Conservation (phyloP, 2,329 filamentous ascomycete species). For the Ophiocordyceps robertsii region DNA sequence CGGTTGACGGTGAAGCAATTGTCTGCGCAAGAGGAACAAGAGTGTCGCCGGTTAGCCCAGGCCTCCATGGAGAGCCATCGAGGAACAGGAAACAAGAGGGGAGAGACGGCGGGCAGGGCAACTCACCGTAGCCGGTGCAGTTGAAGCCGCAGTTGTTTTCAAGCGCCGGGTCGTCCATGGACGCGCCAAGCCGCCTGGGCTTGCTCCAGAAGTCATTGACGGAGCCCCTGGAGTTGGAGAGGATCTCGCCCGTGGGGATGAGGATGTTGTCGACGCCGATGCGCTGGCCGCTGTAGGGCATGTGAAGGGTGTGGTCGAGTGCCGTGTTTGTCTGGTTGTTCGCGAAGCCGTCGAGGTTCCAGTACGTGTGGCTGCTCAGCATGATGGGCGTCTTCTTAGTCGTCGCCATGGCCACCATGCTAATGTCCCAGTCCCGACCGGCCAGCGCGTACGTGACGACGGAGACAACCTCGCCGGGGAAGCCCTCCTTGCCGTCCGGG, state of each 20-base stretch:
- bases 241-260: conserved; percentile 63
- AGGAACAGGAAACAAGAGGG: neutral
- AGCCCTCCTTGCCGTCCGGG: conserved; percentile 59
- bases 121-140: conserved; percentile 73
- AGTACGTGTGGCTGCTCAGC: conserved; percentile 63
- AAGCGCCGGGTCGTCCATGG: conserved; percentile 48
- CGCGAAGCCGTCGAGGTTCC: conserved; percentile 70
- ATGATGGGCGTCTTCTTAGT: conserved; percentile 73
- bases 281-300: conserved; percentile 61
- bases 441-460: conserved; percentile 61
- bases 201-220: conserved; percentile 74
- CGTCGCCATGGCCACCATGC: conserved; percentile 56
- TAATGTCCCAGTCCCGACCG: conserved; percentile 56
- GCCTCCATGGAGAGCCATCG: too few species aligned
- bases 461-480: conserved; percentile 64
- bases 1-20: conserved; percentile 60
- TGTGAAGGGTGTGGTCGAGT: conserved; percentile 58
- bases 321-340: conserved; percentile 53
- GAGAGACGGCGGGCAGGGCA: too few species aligned
- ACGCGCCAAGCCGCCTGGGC: conserved; percentile 66
- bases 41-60: neutral
- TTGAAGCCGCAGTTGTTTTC: conserved; percentile 63
- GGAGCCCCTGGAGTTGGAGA: conserved; percentile 51
- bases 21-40: conserved; percentile 23
- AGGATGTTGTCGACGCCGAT: conserved; percentile 57